phyloP scores from a whole-genome alignment of 192 early-diverging fungal species.

The Dimargaris xerosporica region DNA sequence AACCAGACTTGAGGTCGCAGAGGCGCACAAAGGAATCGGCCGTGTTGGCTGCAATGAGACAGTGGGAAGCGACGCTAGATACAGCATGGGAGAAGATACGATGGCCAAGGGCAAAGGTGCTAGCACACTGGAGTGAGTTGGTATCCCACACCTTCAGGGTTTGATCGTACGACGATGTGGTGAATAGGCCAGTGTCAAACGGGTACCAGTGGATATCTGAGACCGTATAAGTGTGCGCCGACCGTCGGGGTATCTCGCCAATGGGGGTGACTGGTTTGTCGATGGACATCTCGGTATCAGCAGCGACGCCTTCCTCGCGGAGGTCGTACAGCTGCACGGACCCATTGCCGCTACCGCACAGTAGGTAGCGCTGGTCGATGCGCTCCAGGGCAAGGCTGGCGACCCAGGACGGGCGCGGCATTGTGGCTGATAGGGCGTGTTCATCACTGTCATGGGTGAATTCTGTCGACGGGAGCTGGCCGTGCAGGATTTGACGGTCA shows the following conservation, averaged over 20 bases:
- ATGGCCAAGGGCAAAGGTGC: constrained; percentile 48
- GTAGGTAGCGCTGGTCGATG: constrained; percentile 17
- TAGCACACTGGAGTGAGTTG: constrained; percentile 44
- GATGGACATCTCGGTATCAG: neutral
- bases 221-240: constrained; percentile 47
- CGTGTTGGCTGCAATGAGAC: constrained; percentile 62
- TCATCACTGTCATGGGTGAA: neutral
- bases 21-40: constrained; percentile 52
- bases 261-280: constrained; percentile 13
- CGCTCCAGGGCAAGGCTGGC: constrained; percentile 19
- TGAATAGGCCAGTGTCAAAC: constrained; percentile 71
- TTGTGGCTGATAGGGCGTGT: neutral
- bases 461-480: neutral
- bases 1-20: constrained; percentile 59
- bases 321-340: constrained; percentile 30
- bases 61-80: constrained; percentile 59
- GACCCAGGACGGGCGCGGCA: neutral
- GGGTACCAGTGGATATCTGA: constrained; percentile 69
- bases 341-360: constrained; percentile 22
- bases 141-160: constrained; percentile 75
- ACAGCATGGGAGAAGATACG: constrained; percentile 55
- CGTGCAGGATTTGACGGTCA: neutral
- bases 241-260: constrained; percentile 14
- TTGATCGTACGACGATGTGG: constrained; percentile 58
- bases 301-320: constrained; percentile 1